Evolutionary conservation across 495 filamentous ascomycete genomes (phyloP).

Genomic region (Podospora fimiseda): DNA sequence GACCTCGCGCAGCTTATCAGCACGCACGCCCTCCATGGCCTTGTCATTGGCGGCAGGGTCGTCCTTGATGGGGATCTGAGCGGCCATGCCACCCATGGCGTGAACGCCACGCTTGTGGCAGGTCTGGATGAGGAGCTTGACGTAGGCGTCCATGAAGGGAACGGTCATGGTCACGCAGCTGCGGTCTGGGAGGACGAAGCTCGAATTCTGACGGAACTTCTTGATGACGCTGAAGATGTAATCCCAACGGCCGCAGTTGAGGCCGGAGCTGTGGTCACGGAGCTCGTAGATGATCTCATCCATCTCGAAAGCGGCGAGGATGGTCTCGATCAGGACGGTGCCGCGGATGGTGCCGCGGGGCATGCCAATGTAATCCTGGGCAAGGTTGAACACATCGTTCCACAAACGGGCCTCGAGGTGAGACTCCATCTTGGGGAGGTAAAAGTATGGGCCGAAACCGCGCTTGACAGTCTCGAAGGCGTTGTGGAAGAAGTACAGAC

Average conservation of each 20-base stretch:
- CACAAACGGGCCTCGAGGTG: constrained; percentile 95
- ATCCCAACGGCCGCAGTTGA: constrained; percentile 99
- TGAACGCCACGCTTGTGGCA: constrained; percentile 94
- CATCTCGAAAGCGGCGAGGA: constrained; percentile 99
- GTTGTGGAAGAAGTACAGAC: constrained; percentile 99
- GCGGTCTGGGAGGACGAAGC: constrained; percentile 91
- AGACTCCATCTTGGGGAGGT: constrained; percentile 99
- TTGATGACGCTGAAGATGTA: constrained; percentile 99
- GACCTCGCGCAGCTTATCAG: constrained; percentile 95
- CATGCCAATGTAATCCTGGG: constrained; percentile 87
- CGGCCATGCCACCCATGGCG: constrained; percentile 99
- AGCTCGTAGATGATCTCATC: constrained; percentile 99
- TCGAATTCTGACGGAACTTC: constrained; percentile 92
- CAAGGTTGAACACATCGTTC: constrained; percentile 98
- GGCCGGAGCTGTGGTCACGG: constrained; percentile 88
- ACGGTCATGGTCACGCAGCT: constrained; percentile 93
- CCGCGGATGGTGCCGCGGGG: constrained; percentile 87
- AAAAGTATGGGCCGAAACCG: constrained; percentile 93
- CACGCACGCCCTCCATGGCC: constrained; percentile 88
- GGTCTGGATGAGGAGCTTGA: constrained; percentile 93
- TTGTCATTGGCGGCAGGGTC: constrained; percentile 82
- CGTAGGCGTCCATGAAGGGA: constrained; percentile 96
- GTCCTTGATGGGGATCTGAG: constrained; percentile 97
- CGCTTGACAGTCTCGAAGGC: constrained; percentile 78
- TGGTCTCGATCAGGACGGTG: constrained; percentile 97